Conservation (phyloP, 169 alveolate species). For the Eimeria falciformis region DNA sequence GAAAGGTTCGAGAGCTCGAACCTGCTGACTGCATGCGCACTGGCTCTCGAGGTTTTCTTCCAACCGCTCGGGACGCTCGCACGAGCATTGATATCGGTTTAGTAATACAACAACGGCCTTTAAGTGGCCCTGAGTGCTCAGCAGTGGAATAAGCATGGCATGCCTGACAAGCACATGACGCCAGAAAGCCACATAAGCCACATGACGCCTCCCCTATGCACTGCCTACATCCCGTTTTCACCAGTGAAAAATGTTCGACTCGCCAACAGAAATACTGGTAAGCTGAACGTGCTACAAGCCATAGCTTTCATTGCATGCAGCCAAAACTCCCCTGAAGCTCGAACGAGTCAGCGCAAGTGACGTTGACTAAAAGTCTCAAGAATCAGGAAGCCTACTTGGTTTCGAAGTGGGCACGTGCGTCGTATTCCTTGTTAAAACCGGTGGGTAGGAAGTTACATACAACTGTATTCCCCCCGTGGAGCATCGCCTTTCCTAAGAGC, state of each 20-base stretch:
- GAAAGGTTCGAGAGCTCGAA: conserved; percentile 47
- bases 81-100: conserved; percentile 44
- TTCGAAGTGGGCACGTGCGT: conserved; percentile 61
- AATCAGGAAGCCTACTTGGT: conserved; percentile 65
- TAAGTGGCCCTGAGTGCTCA: conserved; percentile 72
- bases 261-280: too few relatives aligned
- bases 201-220: too few relatives aligned
- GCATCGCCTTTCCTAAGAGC: conserved; percentile 73
- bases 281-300: too few relatives aligned
- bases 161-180: conserved; percentile 58
- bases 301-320: too few relatives aligned
- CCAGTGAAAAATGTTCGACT: too few relatives aligned
- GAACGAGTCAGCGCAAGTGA: too few relatives aligned
- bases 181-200: too few relatives aligned
- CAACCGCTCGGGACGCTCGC: conserved; percentile 24
- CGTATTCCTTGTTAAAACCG: conserved; percentile 73
- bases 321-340: too few relatives aligned
- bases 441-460: conserved; percentile 69
- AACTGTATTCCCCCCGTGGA: conserved; percentile 70
- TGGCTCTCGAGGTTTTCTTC: conserved; percentile 15
- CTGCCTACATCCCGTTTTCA: too few relatives aligned
- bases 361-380: too few relatives aligned
- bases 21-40: conserved; percentile 15
- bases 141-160: conserved; percentile 73
- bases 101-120: conserved; percentile 75